These are phyloP conservation scores for Beta corolliflora DNA, from an alignment of 179 eudicot species.

Conservation along the genomic window DNA sequence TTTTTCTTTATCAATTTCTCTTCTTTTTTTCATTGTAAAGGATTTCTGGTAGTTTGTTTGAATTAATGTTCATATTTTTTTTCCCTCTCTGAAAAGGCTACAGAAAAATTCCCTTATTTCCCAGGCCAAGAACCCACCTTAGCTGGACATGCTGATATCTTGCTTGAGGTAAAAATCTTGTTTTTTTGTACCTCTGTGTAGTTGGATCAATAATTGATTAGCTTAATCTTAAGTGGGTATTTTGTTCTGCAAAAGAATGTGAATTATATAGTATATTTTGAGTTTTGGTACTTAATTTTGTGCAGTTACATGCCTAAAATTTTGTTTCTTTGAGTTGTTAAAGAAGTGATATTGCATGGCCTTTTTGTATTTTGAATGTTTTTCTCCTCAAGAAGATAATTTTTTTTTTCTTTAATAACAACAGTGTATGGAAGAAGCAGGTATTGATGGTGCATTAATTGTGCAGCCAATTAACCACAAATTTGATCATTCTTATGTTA, in stretches of 20 bases:
- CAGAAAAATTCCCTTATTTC: conserved; percentile 74
- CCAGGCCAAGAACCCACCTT: conserved; percentile 86
- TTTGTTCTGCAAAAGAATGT: conserved; percentile 3
- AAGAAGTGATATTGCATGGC: neutral
- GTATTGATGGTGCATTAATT: conserved; percentile 86
- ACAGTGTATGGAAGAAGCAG: conserved; percentile 80
- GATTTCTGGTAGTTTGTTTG: neutral
- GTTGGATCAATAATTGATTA: neutral
- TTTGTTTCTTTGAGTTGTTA: neutral
- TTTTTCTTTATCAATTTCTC: too few relatives aligned
- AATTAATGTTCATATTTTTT: neutral
- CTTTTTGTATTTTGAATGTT: too few relatives aligned
- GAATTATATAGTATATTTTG: neutral
- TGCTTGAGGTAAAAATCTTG: conserved; percentile 61
- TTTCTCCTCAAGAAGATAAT: too few relatives aligned
- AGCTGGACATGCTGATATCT: conserved; percentile 65
- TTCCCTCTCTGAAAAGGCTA: conserved; percentile 47
- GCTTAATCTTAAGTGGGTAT: neutral
- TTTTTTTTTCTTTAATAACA: neutral
- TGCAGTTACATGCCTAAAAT: neutral
- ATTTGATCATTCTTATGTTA: conserved; percentile 85
- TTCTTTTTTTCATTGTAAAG: too few relatives aligned
- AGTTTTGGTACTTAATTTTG: neutral
- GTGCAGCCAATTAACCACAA: conserved; percentile 93
- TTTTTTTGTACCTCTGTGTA: neutral